Evolutionary conservation across 2,329 filamentous ascomycete genomes (phyloP).

Genomic region (Fusarium metavorans): DNA sequence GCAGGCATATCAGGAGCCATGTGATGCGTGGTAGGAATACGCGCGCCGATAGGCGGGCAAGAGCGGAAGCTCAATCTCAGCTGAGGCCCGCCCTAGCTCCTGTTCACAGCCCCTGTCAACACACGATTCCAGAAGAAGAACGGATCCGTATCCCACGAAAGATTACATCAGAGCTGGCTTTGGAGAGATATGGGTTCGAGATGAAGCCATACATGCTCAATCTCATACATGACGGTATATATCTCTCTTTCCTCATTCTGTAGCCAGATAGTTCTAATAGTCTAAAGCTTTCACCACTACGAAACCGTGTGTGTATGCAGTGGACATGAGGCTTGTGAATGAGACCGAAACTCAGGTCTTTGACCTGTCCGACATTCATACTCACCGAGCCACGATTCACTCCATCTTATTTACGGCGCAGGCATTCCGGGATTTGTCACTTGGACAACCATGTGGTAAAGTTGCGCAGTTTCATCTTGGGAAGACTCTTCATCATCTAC

Average conservation of each 20-base stretch:
- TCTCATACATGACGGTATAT: constrained; percentile 21
- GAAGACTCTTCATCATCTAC: constrained; percentile 34
- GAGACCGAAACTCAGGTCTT: constrained; percentile 22
- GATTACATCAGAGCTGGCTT: constrained; percentile 26
- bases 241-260: not conserved
- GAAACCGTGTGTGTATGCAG: constrained; percentile 36
- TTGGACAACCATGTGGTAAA: constrained; percentile 4
- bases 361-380: constrained; percentile 35
- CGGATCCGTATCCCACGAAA: not conserved
- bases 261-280: not conserved
- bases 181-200: constrained; percentile 5
- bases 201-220: constrained; percentile 27
- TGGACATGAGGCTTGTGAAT: constrained; percentile 22
- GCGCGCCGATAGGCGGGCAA: constrained; percentile 15
- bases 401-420: constrained; percentile 41
- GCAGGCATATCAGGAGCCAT: constrained; percentile 45
- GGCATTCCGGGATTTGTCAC: constrained; percentile 35
- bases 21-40: constrained; percentile 46
- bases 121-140: not conserved
- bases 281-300: constrained; percentile 21
- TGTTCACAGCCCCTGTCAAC: not conserved
- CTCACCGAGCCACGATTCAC: constrained; percentile 39
- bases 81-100: not conserved
- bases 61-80: not conserved
- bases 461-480: constrained; percentile 32